These are phyloP conservation scores for Suillus subluteus DNA, from an alignment of 768 basidiomycete genomes.

Conservation along the genomic window DNA sequence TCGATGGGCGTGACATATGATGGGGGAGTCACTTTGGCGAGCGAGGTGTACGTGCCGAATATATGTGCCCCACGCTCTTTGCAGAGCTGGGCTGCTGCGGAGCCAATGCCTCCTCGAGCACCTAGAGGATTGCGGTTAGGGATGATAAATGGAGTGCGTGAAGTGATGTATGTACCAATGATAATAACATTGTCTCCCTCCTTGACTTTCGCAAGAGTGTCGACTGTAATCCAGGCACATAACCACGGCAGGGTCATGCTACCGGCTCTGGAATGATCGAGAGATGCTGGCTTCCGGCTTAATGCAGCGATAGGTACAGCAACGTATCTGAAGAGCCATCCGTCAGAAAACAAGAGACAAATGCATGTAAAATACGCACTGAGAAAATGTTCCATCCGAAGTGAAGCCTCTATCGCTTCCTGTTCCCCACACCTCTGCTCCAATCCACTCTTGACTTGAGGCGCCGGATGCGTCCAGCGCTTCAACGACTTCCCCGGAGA, in stretches of 20 bases:
- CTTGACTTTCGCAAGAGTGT: conserved; percentile 37
- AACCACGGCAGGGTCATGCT: conserved; percentile 40
- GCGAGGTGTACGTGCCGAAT: conserved; percentile 39
- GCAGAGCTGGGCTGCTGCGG: conserved; percentile 37
- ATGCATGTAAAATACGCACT: conserved; percentile 23
- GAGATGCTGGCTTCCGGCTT: conserved; percentile 33
- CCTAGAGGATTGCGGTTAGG: conserved; percentile 20
- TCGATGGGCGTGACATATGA: conserved; percentile 36
- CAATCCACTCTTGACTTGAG: conserved; percentile 26
- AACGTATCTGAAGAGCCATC: conserved; percentile 25
- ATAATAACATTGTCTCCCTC: conserved; percentile 37
- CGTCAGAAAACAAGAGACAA: not conserved
- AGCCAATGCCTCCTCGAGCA: conserved; percentile 39
- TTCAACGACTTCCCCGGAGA: conserved; percentile 39
- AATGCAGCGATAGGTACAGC: conserved; percentile 32
- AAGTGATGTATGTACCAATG: conserved; percentile 24
- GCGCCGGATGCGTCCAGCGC: conserved; percentile 30
- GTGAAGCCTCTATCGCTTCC: conserved; percentile 36
- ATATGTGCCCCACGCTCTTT: conserved; percentile 33
- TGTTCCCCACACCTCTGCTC: conserved; percentile 38
- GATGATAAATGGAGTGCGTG: not conserved
- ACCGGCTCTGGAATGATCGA: conserved; percentile 31
- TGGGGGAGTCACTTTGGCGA: conserved; percentile 27
- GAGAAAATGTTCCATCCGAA: conserved; percentile 38
- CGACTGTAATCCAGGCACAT: conserved; percentile 41